A percentile compares a stretch with the other conserved stretches of the same genome.
These are phyloP conservation scores for Hansenula anomala DNA, from an alignment of 1,139 yeast species.

Conservation along the genomic window DNA sequence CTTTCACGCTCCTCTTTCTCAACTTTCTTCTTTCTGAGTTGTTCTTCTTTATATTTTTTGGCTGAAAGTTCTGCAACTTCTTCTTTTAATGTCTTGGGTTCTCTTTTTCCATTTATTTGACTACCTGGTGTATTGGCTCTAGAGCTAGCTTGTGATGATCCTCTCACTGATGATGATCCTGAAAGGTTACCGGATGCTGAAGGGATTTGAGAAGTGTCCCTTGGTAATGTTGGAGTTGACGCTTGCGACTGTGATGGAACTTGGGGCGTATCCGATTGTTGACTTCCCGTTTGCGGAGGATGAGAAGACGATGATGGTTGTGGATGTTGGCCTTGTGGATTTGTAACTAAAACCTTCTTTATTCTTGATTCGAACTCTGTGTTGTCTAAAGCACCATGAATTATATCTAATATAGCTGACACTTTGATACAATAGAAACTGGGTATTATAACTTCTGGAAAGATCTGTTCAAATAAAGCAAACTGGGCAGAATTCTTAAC, in stretches of 20 bases:
- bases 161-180: background rate
- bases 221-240: too few species aligned
- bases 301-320: background rate
- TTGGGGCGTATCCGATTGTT: too few species aligned
- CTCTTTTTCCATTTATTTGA: constrained; percentile 1
- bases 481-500: constrained; percentile 42
- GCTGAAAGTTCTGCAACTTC: constrained; percentile 34
- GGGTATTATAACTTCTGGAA: constrained; percentile 42
- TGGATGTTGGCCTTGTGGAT: constrained; percentile 2
- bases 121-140: background rate
- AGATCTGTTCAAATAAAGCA: constrained; percentile 43
- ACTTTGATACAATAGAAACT: constrained; percentile 43
- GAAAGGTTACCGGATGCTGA: background rate
- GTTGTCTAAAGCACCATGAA: constrained; percentile 29
- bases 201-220: background rate
- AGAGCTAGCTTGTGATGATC: background rate
- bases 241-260: too few species aligned
- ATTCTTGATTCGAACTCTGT: constrained; percentile 27
- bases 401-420: constrained; percentile 40
- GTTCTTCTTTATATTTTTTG: constrained; percentile 35
- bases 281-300: background rate
- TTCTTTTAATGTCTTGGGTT: constrained; percentile 28
- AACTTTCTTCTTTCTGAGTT: constrained; percentile 29
- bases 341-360: constrained; percentile 11
- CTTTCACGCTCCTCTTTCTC: constrained; percentile 50